These are phyloP conservation scores for Eremothecium cymbalariae DNA, from an alignment of 1,139 yeast genomes.

Conservation along the genomic window DNA sequence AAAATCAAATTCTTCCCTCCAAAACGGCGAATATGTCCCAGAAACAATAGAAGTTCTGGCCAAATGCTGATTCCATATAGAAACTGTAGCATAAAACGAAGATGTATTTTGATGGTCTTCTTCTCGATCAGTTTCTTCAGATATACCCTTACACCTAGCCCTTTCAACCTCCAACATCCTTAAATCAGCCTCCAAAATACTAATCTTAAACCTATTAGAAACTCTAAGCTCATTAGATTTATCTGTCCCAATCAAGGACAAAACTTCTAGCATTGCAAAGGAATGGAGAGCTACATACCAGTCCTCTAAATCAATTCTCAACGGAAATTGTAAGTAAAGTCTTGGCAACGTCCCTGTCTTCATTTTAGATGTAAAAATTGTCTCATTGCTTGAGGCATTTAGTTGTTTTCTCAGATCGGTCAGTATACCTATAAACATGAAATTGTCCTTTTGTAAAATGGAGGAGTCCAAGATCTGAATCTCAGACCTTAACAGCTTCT, in stretches of 20 bases:
- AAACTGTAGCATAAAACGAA: conserved; percentile 52
- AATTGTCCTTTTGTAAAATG: conserved; percentile 51
- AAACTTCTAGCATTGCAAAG: conserved; percentile 52
- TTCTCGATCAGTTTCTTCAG: too few relatives aligned
- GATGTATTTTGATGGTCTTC: conserved; percentile 19
- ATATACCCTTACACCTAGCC: too few relatives aligned
- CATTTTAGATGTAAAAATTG: conserved; percentile 22
- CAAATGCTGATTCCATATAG: conserved; percentile 64
- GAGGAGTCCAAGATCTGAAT: conserved; percentile 63
- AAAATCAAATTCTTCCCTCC: conserved; percentile 60
- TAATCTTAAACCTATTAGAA: conserved; percentile 45
- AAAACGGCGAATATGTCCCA: conserved; percentile 47
- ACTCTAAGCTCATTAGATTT: conserved; percentile 37
- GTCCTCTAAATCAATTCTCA: conserved; percentile 68
- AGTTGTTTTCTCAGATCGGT: conserved; percentile 40
- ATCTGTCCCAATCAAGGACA: conserved; percentile 26
- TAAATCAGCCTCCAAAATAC: conserved; percentile 63
- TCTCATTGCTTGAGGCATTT: conserved; percentile 11
- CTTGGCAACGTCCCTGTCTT: conserved; percentile 24
- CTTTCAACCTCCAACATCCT: conserved; percentile 10
- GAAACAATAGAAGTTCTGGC: conserved; percentile 56
- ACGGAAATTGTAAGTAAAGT: conserved; percentile 54
- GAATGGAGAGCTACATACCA: conserved; percentile 73
- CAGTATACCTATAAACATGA: conserved; percentile 51
- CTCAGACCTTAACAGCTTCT: conserved; percentile 51